Conservation (phyloP, 106 monocot genomes). For the Alisma plantagoaquatica region DNA sequence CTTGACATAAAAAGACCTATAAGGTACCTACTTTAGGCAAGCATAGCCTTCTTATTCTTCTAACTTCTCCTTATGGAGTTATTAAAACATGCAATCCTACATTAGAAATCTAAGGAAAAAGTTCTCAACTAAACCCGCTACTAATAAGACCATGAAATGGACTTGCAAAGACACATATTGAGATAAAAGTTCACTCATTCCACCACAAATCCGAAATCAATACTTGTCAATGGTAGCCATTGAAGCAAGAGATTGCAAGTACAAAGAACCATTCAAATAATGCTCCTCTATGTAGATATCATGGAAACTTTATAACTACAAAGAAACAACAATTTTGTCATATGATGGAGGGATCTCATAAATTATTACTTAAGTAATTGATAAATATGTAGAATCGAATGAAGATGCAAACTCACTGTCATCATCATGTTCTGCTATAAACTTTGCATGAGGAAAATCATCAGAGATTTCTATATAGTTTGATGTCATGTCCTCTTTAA, state of each 20-base stretch:
- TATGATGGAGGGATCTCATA: constrained; percentile 79
- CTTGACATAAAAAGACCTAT: constrained; percentile 77
- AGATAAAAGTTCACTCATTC: constrained; percentile 59
- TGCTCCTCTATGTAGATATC: constrained; percentile 68
- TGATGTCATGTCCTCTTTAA: constrained; percentile 25
- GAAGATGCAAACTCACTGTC: constrained; percentile 30
- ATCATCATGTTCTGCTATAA: constrained; percentile 31
- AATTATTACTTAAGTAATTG: constrained; percentile 71
- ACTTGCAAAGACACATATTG: constrained; percentile 87
- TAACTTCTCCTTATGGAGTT: constrained; percentile 89
- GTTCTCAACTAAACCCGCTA: constrained; percentile 38
- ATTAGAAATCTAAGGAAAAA: constrained; percentile 72
- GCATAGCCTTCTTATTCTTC: constrained; percentile 71
- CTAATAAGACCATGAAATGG: constrained; percentile 40
- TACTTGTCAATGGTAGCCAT: constrained; percentile 55
- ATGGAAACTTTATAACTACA: constrained; percentile 55
- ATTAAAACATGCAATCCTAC: constrained; percentile 36
- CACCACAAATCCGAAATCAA: constrained; percentile 34
- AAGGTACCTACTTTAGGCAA: constrained; percentile 71
- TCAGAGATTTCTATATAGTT: constrained; percentile 29
- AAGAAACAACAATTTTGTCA: constrained; percentile 48
- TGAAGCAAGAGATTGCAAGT: constrained; percentile 64
- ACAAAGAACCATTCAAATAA: constrained; percentile 49
- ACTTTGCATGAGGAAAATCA: constrained; percentile 33
- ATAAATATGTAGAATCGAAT: constrained; percentile 55